A percentile compares a stretch with the other conserved stretches of the same genome.
Conservation (phyloP, 208 protist species). For the Phytomonas sp. region DNA sequence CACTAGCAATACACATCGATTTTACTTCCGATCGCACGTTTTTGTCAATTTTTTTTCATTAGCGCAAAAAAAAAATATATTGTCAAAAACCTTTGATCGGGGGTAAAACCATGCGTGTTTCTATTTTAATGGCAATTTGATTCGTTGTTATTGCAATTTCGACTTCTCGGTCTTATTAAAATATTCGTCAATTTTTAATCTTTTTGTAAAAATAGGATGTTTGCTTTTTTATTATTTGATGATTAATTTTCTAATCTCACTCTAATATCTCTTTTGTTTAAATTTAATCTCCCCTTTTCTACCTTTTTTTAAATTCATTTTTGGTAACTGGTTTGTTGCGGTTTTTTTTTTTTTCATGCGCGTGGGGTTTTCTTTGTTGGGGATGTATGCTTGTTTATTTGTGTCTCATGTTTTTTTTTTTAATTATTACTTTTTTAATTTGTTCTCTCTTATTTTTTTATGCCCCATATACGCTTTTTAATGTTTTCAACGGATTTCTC, state of each 20-base stretch:
- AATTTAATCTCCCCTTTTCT: constrained; percentile 5
- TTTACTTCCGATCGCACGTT: no score
- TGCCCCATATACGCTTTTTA: background rate
- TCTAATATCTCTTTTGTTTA: constrained; percentile 6
- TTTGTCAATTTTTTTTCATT: no score
- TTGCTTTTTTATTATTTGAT: constrained; percentile 6
- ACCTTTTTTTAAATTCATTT: constrained; percentile 2
- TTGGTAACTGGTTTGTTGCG: background rate
- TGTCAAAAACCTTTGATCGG: constrained; percentile 3
- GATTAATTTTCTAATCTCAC: no score
- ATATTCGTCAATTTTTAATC: background rate
- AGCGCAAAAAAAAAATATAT: constrained; percentile 5
- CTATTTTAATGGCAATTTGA: constrained; percentile 1
- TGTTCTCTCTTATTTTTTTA: constrained; percentile 5
- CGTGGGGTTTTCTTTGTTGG: background rate
- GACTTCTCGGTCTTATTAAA: constrained; percentile 2
- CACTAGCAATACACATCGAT: no score
- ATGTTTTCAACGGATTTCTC: constrained; percentile 4
- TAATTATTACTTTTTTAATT: constrained; percentile 3
- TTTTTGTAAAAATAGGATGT: constrained; percentile 5
- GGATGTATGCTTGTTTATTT: background rate
- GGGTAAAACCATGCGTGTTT: background rate
- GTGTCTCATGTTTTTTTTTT: background rate
- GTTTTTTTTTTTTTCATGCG: constrained; percentile 1
- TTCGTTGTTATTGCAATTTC: constrained; percentile 6